These are phyloP conservation scores for Ulmus americana DNA, from an alignment of 331 rosid species.

Conservation along the genomic window DNA sequence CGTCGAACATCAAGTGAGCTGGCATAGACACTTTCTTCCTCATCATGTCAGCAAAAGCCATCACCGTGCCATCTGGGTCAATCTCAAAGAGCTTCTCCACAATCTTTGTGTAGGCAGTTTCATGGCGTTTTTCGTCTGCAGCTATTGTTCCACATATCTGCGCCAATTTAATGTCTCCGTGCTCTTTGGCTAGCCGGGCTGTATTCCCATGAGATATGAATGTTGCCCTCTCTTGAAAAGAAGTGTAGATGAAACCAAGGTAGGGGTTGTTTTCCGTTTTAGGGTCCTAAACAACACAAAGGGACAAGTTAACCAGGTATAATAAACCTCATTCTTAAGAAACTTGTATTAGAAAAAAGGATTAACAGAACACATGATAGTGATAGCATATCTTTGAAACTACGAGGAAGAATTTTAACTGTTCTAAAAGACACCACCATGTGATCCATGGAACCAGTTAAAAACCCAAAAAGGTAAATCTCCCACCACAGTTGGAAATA, in stretches of 20 bases:
- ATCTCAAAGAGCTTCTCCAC: conserved; percentile 41
- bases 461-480: not conserved
- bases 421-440: not conserved
- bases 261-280: conserved; percentile 38
- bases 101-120: conserved; percentile 38
- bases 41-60: conserved; percentile 44
- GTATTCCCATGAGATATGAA: conserved; percentile 42
- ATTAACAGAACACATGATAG: not conserved
- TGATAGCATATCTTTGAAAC: not conserved
- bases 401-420: not conserved
- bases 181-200: conserved; percentile 36
- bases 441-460: not conserved
- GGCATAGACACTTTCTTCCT: conserved; percentile 40
- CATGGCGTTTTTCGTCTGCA: conserved; percentile 36
- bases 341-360: not conserved
- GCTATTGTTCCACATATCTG: conserved; percentile 38
- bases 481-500: not conserved
- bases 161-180: conserved; percentile 32
- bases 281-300: conserved; percentile 23
- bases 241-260: conserved; percentile 37
- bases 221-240: conserved; percentile 43
- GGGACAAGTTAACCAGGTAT: not conserved
- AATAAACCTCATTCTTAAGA: not conserved
- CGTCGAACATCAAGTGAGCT: conserved; percentile 41
- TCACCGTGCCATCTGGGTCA: conserved; percentile 33